These are phyloP conservation scores for Glaciozyma martinii DNA, from an alignment of 768 basidiomycete species.

Conservation along the genomic window DNA sequence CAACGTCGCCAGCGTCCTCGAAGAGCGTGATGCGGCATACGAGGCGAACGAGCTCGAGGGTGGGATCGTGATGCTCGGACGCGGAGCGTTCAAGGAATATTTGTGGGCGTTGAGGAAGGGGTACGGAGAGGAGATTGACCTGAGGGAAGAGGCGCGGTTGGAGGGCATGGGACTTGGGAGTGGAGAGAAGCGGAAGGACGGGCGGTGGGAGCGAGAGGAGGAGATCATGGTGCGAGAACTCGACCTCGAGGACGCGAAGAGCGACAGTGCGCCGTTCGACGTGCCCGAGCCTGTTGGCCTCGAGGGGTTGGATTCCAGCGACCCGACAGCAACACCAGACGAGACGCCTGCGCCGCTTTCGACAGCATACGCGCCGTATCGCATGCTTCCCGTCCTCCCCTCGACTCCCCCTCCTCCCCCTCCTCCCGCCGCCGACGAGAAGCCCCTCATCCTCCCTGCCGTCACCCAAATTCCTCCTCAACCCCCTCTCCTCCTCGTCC, in stretches of 20 bases:
- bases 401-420: constrained; percentile 11
- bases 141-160: constrained; percentile 50
- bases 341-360: constrained; percentile 41
- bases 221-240: constrained; percentile 74
- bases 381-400: constrained; percentile 28
- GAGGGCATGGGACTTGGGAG: constrained; percentile 37
- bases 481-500: constrained; percentile 55
- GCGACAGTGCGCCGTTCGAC: constrained; percentile 28
- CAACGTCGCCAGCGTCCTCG: constrained; percentile 48
- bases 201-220: constrained; percentile 57
- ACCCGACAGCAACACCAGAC: constrained; percentile 42
- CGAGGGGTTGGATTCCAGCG: constrained; percentile 30
- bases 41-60: constrained; percentile 51
- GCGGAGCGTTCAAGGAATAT: constrained; percentile 89
- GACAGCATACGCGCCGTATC: constrained; percentile 28
- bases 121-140: constrained; percentile 53
- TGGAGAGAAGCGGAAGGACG: constrained; percentile 51
- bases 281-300: constrained; percentile 33
- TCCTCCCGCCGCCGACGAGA: constrained; percentile 34
- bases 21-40: constrained; percentile 44
- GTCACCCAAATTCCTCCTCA: constrained; percentile 57
- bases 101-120: constrained; percentile 76
- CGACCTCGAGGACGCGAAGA: constrained; percentile 39
- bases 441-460: constrained; percentile 44
- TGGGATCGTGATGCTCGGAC: constrained; percentile 74